Evolutionary conservation across 108 stramenopile genomes (phyloP).

Genomic region (Nitzschia inconspicua): DNA sequence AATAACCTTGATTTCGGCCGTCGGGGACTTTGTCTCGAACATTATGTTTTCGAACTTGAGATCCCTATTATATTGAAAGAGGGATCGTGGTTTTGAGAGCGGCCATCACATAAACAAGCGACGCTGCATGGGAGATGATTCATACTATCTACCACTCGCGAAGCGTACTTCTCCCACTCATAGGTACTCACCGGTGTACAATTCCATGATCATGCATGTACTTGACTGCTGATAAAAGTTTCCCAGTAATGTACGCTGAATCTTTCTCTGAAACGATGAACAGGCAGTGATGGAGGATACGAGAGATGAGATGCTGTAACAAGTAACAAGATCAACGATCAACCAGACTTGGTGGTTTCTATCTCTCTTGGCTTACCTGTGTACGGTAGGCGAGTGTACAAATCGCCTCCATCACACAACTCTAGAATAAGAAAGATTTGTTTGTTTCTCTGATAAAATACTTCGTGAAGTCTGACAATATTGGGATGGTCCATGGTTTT

Average conservation of each 20-base stretch:
- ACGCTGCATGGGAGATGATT: no score
- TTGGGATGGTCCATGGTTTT: constrained; percentile 89
- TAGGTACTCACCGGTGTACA: no score
- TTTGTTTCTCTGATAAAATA: constrained; percentile 60
- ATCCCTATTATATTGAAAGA: no score
- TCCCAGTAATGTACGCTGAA: constrained; percentile 54
- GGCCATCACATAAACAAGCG: no score
- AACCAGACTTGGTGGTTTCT: no score
- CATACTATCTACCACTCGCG: constrained; percentile 60
- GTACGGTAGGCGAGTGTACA: constrained; percentile 58
- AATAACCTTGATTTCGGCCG: constrained; percentile 64
- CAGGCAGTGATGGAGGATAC: no score
- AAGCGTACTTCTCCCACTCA: no score
- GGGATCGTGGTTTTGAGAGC: no score
- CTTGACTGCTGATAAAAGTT: constrained; percentile 56
- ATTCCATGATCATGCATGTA: constrained; percentile 92
- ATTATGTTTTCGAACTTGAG: constrained; percentile 53
- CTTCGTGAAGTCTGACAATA: constrained; percentile 89
- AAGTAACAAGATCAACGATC: no score
- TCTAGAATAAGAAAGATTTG: constrained; percentile 82
- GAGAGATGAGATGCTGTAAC: no score
- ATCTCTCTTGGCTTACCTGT: no score
- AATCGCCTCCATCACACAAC: constrained; percentile 73
- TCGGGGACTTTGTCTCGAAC: constrained; percentile 44
- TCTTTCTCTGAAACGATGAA: no score